These are phyloP conservation scores for Phytophthora palmivora DNA, from an alignment of 352 stramenopile species.

Conservation along the genomic window DNA sequence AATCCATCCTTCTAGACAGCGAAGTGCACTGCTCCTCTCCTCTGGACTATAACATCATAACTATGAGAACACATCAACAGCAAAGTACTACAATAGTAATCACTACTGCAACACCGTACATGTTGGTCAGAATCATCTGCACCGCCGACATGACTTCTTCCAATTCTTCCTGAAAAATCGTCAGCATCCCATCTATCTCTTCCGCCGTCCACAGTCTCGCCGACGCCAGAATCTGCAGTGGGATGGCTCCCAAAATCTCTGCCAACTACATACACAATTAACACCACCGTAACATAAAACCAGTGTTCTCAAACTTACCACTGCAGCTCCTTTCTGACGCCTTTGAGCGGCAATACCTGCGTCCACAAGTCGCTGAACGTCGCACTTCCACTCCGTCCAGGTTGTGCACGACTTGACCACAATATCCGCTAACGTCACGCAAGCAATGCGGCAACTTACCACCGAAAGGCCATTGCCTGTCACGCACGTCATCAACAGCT, in stretches of 20 bases:
- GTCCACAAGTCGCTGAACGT: conserved; percentile 57
- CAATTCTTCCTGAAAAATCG: conserved; percentile 46
- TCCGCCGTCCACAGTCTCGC: conserved; percentile 32
- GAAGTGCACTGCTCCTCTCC: conserved; percentile 47
- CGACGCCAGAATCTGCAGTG: conserved; percentile 45
- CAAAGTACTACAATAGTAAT: not conserved
- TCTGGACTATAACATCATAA: conserved; percentile 38
- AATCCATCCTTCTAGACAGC: conserved; percentile 74
- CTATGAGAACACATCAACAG: conserved; percentile 4
- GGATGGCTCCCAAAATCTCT: conserved; percentile 58
- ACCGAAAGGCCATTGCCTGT: conserved; percentile 20
- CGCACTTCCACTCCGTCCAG: conserved; percentile 55
- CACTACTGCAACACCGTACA: conserved; percentile 35
- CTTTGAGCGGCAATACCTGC: conserved; percentile 42
- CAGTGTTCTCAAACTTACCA: conserved; percentile 33
- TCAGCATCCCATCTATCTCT: conserved; percentile 39
- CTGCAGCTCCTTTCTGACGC: conserved; percentile 31
- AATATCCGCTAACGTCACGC: conserved; percentile 55
- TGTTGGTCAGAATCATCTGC: conserved; percentile 48
- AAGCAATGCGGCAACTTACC: conserved; percentile 55
- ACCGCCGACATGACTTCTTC: conserved; percentile 51
- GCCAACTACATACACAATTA: conserved; percentile 39
- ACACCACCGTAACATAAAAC: not conserved
- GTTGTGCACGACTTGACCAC: conserved; percentile 51
- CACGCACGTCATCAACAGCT: conserved; percentile 48